These are phyloP conservation scores for Talaromyces sp. DNA, from an alignment of 2,329 filamentous ascomycete species.

Conservation along the genomic window DNA sequence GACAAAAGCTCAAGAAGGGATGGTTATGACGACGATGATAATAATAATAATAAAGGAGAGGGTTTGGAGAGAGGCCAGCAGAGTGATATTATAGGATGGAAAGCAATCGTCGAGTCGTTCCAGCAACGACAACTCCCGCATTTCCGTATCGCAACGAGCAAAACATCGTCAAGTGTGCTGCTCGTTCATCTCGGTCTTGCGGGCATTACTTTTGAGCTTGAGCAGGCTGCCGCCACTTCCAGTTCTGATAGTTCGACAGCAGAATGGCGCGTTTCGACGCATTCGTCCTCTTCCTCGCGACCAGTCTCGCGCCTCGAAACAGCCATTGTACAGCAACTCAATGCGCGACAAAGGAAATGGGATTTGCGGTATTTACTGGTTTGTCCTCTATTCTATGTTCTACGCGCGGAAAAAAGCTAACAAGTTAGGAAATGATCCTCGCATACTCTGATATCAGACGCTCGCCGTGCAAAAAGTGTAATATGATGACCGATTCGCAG, in stretches of 20 bases:
- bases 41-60: background rate
- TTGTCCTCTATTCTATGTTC: constrained; percentile 13
- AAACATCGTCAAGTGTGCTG: constrained; percentile 20
- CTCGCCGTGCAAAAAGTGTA: constrained; percentile 35
- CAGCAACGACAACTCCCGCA: constrained; percentile 22
- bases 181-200: constrained; percentile 27
- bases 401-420: background rate
- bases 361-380: constrained; percentile 37
- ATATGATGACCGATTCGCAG: constrained; percentile 31
- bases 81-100: constrained; percentile 22
- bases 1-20: constrained; percentile 20
- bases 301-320: constrained; percentile 28
- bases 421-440: constrained; percentile 36
- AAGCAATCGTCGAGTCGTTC: constrained; percentile 29
- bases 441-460: constrained; percentile 39
- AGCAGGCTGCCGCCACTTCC: constrained; percentile 15
- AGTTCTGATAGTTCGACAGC: background rate
- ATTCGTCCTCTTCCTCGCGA: constrained; percentile 13
- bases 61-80: background rate
- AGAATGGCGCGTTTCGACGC: constrained; percentile 32
- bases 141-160: constrained; percentile 23
- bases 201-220: constrained; percentile 27
- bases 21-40: background rate
- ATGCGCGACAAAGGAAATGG: constrained; percentile 33
- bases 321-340: constrained; percentile 30